Evolutionary conservation across 495 filamentous ascomycete genomes (phyloP), one percentile per base, ranked within the genome.

Genomic region (Penicillium flavigenum): DNA sequence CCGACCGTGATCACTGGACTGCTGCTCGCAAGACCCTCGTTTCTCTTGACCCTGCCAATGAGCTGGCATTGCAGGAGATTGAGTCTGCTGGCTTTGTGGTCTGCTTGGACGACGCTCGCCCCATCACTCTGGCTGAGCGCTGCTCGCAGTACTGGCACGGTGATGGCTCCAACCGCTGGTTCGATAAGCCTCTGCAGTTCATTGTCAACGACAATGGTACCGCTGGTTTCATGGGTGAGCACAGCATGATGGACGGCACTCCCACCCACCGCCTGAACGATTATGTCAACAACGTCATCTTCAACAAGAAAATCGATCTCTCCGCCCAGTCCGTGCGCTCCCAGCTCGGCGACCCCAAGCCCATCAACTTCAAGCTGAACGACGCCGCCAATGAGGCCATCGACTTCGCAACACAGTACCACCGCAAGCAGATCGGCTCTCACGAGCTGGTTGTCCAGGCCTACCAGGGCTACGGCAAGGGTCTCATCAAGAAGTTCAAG

Each of bases 191-290:
- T 20, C 78, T 96, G 53, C 91, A 99, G 78, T 98, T 99, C 75
- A 93, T 99, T 67, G 69, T 99, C 75, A 97, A 96, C 74, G 92
- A 98, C 66, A 99, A 99, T 74, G 95, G 92, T 62, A 95, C 94
- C 16, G 89, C 95, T 24, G 95, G 95, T 58, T 99, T 99, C 81
- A 91, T 89, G 79, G 95, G 95, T 67, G 95, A 99, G 80, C 95
- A 99, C 80, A 92, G 87, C 75, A 98, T 99, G 95, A 99, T 99
- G 95, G 95, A 99, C 71, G 95, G 95, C 55, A 99, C 93, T 27
- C 91, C 95, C 2, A 99, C 95, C 12, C 92, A 98, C 73, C 86
- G 95, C 4, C 83, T 99, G 31, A 98, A 96, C 72, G 94, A 99
- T 81, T 90, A 89, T 69, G 81, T 92, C 73, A 94, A 92, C 79